These are phyloP conservation scores for Coemansia sp. DNA, from an alignment of 192 early-diverging fungal genomes.

Conservation along the genomic window DNA sequence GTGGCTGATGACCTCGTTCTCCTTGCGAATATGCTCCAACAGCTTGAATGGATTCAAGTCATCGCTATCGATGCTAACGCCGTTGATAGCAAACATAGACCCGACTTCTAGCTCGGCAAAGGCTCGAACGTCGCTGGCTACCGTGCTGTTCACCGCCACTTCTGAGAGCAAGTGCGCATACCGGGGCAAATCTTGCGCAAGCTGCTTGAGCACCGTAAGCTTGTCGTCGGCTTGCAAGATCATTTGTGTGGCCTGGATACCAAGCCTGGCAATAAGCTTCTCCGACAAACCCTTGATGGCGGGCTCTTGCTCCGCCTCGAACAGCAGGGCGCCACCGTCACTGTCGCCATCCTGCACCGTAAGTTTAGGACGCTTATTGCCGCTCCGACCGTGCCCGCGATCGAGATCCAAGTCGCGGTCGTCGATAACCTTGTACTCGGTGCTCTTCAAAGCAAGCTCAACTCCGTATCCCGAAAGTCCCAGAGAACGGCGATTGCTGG, in stretches of 20 bases:
- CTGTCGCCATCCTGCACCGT: slow-evolving; percentile 53
- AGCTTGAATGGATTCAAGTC: slow-evolving; percentile 68
- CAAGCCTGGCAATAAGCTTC: slow-evolving; percentile 58
- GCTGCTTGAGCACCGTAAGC: slow-evolving; percentile 61
- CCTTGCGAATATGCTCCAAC: slow-evolving; percentile 59
- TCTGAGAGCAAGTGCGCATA: slow-evolving; percentile 74
- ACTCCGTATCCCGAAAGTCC: slow-evolving; percentile 88
- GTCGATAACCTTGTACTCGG: slow-evolving; percentile 95
- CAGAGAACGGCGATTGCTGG: slow-evolving; percentile 16
- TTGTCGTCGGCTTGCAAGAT: slow-evolving; percentile 63
- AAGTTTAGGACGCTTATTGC: background rate
- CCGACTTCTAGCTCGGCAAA: slow-evolving; percentile 18
- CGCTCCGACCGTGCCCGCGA: background rate
- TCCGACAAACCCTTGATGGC: slow-evolving; percentile 75
- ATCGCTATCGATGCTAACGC: slow-evolving; percentile 54
- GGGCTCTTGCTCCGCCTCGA: slow-evolving; percentile 86
- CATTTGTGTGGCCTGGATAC: slow-evolving; percentile 72
- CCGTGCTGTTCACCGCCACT: slow-evolving; percentile 51
- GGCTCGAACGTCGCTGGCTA: slow-evolving; percentile 40
- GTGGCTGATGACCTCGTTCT: slow-evolving; percentile 52
- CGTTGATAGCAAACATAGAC: slow-evolving; percentile 65
- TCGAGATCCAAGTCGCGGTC: slow-evolving; percentile 67
- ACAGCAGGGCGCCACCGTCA: slow-evolving; percentile 71
- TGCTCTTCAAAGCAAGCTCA: slow-evolving; percentile 91
- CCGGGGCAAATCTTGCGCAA: slow-evolving; percentile 88